phyloP scores from a whole-genome alignment of 257 asterid species.

The Fraxinus excelsior region DNA sequence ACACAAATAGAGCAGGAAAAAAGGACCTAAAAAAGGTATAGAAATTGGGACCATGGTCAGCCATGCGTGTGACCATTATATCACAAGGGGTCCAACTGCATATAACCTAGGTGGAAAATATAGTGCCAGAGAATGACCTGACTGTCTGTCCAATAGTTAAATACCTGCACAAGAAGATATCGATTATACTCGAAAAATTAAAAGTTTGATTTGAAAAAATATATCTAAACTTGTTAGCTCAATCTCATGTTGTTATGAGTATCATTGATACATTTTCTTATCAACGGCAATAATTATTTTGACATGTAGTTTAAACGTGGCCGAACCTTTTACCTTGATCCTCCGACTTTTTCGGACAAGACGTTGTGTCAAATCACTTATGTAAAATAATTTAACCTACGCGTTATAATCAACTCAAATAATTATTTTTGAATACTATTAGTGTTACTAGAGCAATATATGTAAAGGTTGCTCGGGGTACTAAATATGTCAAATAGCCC shows the following conservation, averaged over 20 bases:
- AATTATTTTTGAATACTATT: not conserved
- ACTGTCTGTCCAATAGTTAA: slow-evolving; percentile 2
- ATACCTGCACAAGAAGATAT: not conserved
- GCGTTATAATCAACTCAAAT: not conserved
- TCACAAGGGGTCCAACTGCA: slow-evolving; percentile 40
- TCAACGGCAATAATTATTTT: too few relatives aligned
- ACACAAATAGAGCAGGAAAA: slow-evolving; percentile 4
- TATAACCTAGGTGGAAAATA: not conserved
- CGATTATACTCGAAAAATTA: too few relatives aligned
- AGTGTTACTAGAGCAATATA: too few relatives aligned
- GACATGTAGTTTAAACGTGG: too few relatives aligned
- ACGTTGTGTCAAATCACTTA: not conserved
- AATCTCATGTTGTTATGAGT: too few relatives aligned
- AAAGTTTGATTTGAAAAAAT: too few relatives aligned
- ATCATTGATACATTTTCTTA: too few relatives aligned
- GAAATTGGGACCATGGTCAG: slow-evolving; percentile 55
- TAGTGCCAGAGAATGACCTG: slow-evolving; percentile 12
- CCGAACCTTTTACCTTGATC: too few relatives aligned
- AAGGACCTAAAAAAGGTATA: slow-evolving; percentile 24
- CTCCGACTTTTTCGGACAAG: not conserved
- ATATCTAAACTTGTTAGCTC: too few relatives aligned
- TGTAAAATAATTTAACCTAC: not conserved
- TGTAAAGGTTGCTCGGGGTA: not conserved
- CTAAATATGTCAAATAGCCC: not conserved
- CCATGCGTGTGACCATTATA: slow-evolving; percentile 82